Evolutionary conservation across 208 protist genomes (phyloP).

Genomic region (Trypanosoma melophagium): DNA sequence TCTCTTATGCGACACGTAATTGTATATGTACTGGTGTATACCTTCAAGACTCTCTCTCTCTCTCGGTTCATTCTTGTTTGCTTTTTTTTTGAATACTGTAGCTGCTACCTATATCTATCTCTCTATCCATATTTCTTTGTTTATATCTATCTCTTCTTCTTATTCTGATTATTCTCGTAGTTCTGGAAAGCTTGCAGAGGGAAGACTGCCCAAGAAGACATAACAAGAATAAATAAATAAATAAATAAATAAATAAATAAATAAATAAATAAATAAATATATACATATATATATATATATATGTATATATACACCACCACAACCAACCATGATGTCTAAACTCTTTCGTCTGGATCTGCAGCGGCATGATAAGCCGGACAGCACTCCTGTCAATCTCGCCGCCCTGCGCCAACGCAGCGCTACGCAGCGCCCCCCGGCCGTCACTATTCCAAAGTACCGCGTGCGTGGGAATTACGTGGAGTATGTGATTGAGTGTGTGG

Average conservation of each 20-base stretch:
- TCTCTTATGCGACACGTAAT: no score
- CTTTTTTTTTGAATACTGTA: neutral
- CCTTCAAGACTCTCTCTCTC: neutral
- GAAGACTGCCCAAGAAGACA: neutral
- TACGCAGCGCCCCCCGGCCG: constrained; percentile 36
- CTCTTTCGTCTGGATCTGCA: constrained; percentile 21
- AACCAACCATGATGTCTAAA: constrained; percentile 28
- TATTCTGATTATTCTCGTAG: no score
- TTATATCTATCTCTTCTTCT: neutral
- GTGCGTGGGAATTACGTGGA: constrained; percentile 70
- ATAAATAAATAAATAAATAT: no score
- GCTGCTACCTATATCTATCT: neutral
- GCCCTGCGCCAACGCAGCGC: constrained; percentile 1
- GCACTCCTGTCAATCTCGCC: constrained; percentile 2
- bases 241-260: no score
- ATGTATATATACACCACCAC: no score
- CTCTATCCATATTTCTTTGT: neutral
- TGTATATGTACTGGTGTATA: constrained; percentile 6
- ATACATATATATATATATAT: no score
- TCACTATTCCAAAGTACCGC: constrained; percentile 64
- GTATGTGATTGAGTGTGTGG: constrained; percentile 69
- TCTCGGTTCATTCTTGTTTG: neutral
- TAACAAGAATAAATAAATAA: no score
- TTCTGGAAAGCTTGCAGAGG: neutral
- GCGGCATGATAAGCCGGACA: constrained; percentile 13